A percentile compares a stretch with the other conserved stretches of the same genome.
phyloP scores from a whole-genome alignment of 768 basidiomycete species.

The Suillus fuscotomentosus region DNA sequence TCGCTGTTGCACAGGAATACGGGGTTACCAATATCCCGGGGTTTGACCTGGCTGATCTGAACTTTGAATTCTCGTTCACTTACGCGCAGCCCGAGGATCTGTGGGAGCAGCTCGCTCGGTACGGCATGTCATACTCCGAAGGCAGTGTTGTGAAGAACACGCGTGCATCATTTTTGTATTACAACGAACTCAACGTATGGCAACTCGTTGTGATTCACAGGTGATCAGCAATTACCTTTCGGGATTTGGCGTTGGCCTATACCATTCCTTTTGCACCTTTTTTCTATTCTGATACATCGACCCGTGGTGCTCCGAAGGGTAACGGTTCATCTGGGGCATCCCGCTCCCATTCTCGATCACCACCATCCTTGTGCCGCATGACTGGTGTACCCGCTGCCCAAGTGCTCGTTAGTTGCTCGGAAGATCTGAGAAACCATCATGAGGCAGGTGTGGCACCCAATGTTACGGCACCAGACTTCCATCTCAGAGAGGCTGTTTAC shows the following conservation, averaged over 20 bases:
- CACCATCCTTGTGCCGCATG: not conserved
- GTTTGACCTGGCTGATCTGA: not conserved
- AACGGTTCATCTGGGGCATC: not conserved
- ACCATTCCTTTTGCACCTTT: not conserved
- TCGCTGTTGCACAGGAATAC: not conserved
- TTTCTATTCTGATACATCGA: not conserved
- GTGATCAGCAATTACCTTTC: not conserved
- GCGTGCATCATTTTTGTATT: not conserved
- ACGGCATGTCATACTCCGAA: not conserved
- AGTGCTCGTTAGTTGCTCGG: not conserved
- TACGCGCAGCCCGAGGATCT: not conserved
- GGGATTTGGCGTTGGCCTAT: not conserved
- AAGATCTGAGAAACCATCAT: not conserved
- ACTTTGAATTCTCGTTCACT: not conserved
- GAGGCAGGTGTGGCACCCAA: not conserved
- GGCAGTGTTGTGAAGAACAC: not conserved
- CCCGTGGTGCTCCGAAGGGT: not conserved
- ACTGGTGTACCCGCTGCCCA: not conserved
- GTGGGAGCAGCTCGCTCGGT: not conserved
- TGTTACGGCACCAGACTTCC: not conserved
- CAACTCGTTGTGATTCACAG: not conserved
- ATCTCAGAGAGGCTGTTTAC: not conserved
- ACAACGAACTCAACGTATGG: not conserved
- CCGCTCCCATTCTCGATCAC: not conserved
- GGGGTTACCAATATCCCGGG: not conserved